Base-by-base conservation (phyloP, 1,284 basidiomycete species). In the Boletus subluridellus region DNA sequence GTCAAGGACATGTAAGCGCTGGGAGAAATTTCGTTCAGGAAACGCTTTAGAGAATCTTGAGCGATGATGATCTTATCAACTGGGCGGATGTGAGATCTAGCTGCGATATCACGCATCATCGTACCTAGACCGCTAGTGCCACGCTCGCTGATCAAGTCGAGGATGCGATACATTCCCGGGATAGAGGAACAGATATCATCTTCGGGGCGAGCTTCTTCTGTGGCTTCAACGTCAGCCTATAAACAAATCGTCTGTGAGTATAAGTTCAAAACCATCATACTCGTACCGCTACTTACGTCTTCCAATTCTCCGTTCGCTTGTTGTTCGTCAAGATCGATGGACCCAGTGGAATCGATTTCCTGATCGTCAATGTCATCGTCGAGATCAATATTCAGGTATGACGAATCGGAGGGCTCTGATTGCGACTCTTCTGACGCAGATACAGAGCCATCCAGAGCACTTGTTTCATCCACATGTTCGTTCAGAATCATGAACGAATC, bases 61-160 rank as follows among this genome's bases (percentile, higher is more conserved):
- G 75, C 76, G 42, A 85, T 84, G 66, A 86, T 78, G 46, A 86
- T 76, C 65, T 86, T 86, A 59, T 83, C 83, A 26, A 83, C 82
- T 85, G 60, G 4, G 42, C 2, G 32, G 21, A 45, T 42, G 35
- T 59, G 38, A 61, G 61, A 49, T 34, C 49, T 28, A 49, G 35
- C 45, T 50, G 17, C 45, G 6, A 38, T 12, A 21, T 26, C 24
- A 26, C 17, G 5, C 8, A 11, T 30, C 12, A 49, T 52, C 71
- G 65, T 68, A 82, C 82, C 82, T 41, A 82, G 69, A 21, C 83
- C 83, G 2, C 80, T 77, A 38, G 73, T 80, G 2, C 80, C 79
- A 55, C 75, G 73, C 59, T 85, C 84, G 54, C 67, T 76, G 52
- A 84, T 78, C 28, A 85, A 67, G 62, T 85, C 80, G n/a, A 85